Evolutionary conservation across 106 monocot species (phyloP), one percentile per base, ranked within the genome.

Genomic region (Acanthochlamys bracteata): DNA sequence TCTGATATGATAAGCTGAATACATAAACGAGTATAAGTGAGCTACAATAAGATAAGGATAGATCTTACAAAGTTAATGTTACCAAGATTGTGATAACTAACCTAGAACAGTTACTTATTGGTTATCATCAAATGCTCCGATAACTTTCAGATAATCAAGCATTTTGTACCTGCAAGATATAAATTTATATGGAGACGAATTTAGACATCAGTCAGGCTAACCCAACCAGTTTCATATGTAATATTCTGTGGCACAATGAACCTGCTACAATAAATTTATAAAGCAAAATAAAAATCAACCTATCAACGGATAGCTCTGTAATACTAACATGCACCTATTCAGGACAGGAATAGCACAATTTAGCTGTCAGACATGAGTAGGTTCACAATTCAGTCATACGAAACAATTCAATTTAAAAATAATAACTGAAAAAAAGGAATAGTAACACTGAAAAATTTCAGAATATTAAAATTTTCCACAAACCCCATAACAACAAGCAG

Each of bases 141-240:
- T 99, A 42, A 99, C 41, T 81, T 99, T 88, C 25, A 99, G 73
- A 78, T 99, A 99, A 51, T 99, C 98, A 43, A 47, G 98, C 98
- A 84, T 99, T 99, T 86, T 99, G 85, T 23, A 99, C 92, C 98
- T 99, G 49, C 52, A 88, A 66, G 22, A 66, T 3, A 63, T 45
- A 77, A 4, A 49, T 49, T 49, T 12, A 49, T 49, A 49, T 14
- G 17, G 15, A 12, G 2, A 1, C 10, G 49, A 49, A 10, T 2
- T 14, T 49, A 49, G 9, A 17, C 49, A 49, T 4, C 2, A 17
- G 17, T 12, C 12, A 49, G 49, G 49, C 17, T 1, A 49, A 49
- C 12, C 12, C 49, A 12, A 49, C 46, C 25, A 33, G 33, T 33
- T 33, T 33, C n/a, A 33, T 6, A 33, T 33, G 33, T 33, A 33